phyloP scores from a whole-genome alignment of 495 filamentous ascomycete genomes.

The Neurospora sp. region DNA sequence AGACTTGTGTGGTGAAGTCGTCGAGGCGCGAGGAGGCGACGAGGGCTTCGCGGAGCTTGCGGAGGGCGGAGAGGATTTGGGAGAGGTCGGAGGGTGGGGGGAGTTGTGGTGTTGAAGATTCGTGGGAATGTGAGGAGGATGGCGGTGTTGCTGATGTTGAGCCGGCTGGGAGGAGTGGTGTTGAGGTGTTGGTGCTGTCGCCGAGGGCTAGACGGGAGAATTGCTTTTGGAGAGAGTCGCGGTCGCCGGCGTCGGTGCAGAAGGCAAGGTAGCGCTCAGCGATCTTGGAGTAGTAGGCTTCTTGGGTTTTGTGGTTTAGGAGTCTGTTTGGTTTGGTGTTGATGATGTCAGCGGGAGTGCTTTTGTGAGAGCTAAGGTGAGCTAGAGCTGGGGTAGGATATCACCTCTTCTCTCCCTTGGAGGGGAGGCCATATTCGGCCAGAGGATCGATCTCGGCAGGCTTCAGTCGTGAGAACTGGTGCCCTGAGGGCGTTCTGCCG shows the following conservation, averaged over 20 bases:
- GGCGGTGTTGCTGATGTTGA: background rate
- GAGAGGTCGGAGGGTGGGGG: slow-evolving; percentile 5
- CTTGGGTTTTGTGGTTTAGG: slow-evolving; percentile 63
- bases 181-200: slow-evolving; percentile 2
- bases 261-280: slow-evolving; percentile 79
- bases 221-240: slow-evolving; percentile 59
- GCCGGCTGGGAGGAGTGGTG: background rate
- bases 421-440: slow-evolving; percentile 69
- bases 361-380: background rate
- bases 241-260: slow-evolving; percentile 56
- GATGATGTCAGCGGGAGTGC: background rate
- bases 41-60: slow-evolving; percentile 85
- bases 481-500: slow-evolving; percentile 40
- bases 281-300: slow-evolving; percentile 78
- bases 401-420: slow-evolving; percentile 65
- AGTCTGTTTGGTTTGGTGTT: slow-evolving; percentile 41
- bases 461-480: slow-evolving; percentile 59
- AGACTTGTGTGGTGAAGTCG: slow-evolving; percentile 57
- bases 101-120: background rate
- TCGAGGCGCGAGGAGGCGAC: slow-evolving; percentile 61
- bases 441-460: slow-evolving; percentile 61
- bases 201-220: slow-evolving; percentile 54
- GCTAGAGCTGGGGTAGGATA: background rate
- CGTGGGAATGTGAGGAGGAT: background rate
- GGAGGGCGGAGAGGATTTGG: slow-evolving; percentile 57